Evolutionary conservation across 179 eudicot species (phyloP), one percentile per base, ranked within the genome.

Genomic region (Dionaea muscipula): DNA sequence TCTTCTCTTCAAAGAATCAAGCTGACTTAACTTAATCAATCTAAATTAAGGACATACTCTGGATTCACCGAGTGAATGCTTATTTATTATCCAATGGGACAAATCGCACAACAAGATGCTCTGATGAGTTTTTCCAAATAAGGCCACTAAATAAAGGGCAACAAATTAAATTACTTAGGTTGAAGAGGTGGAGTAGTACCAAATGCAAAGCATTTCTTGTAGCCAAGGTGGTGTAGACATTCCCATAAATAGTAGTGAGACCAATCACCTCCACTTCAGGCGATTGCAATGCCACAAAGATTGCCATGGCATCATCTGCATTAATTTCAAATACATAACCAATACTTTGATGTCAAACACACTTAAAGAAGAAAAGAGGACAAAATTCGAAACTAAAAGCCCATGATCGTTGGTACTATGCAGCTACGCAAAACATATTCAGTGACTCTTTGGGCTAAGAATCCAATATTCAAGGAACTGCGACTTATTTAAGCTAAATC

Each of bases 271-370:
- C 88, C 68, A 91, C 77, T 66, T 81, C 94, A 0, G 95, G 86
- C 47, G 95, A 87, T 64, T 72, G 78, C 66, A 91, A 63, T 26
- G 98, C 98, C 62, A 91, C 63, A 60, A 91, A 84, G 50, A 91
- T 87, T 18, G 98, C 94, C 95, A 91, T 87, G 36, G 94, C 95
- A 72, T 87, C 95, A 82, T 87, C 95, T 87, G 91, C 73, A 51
- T 26, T 47, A 20, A 57, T 31, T 13, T 39, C 17, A 21, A 36
- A 54, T n/a, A 35, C 38, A 46, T 26, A n/a, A n/a, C n/a, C 19
- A 7, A 20, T 18, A 49, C 1, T 35, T 14, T 45, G 27, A 22
- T 25, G 19, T 2, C 21, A 15, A 9, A 26, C 18, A 49, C 40
- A 26, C 7, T 0, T 14, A 44, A n/a, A 44, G 13, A 33, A 49